Evolutionary conservation across 2,329 filamentous ascomycete genomes (phyloP).

Genomic region (Paecilomyces variotii): DNA sequence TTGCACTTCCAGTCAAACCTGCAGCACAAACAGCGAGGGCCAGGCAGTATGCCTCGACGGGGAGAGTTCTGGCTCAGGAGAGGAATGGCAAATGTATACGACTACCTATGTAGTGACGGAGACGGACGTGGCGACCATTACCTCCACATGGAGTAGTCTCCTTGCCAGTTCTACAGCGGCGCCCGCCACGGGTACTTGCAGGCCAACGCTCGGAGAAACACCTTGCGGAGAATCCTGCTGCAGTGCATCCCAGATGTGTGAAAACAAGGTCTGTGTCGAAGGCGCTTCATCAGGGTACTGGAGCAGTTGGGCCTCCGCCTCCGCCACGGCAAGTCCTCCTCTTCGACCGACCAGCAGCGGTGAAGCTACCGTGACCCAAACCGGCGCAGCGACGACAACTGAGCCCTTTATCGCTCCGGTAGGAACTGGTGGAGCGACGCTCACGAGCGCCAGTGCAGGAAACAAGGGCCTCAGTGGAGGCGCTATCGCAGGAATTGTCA

Average conservation of each 20-base stretch:
- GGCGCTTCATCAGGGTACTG: conserved; percentile 31
- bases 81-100: conserved; percentile 51
- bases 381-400: conserved; percentile 33
- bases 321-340: conserved; percentile 25
- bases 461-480: conserved; percentile 38
- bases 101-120: conserved; percentile 46
- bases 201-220: conserved; percentile 36
- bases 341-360: conserved; percentile 39
- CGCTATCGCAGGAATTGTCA: conserved; percentile 45
- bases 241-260: conserved; percentile 35
- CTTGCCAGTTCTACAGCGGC: conserved; percentile 15
- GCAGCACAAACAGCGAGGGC: conserved; percentile 42
- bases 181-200: conserved; percentile 34
- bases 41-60: conserved; percentile 41
- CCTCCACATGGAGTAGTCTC: conserved; percentile 45
- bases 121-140: conserved; percentile 47
- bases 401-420: conserved; percentile 39
- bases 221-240: conserved; percentile 40
- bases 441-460: conserved; percentile 25
- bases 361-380: conserved; percentile 36
- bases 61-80: conserved; percentile 18
- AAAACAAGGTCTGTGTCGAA: conserved; percentile 31
- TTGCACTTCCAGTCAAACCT: conserved; percentile 39
- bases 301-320: conserved; percentile 23
- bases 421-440: conserved; percentile 31